Evolutionary conservation across 257 asterid genomes (phyloP), one percentile per base, ranked within the genome.

Genomic region (Nicotiana otophora): DNA sequence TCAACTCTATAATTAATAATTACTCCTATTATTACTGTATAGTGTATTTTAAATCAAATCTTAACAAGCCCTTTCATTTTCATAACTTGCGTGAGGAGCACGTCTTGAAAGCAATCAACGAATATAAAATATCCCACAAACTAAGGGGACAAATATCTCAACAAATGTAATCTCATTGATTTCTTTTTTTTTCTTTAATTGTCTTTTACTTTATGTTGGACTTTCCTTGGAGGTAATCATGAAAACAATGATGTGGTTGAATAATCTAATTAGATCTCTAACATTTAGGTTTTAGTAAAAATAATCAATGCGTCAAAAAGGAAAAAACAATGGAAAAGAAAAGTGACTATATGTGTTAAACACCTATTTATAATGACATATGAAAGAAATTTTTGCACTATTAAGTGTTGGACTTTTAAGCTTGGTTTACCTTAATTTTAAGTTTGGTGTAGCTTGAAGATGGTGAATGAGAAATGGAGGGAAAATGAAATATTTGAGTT

Each of bases 1-100:
- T 74, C 42, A 12, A 42, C 42, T 74, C 60, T 26, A 74, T 74
- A 51, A 74, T 48, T 51, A 51, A 74, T 15, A 74, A 48, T 65
- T 14, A 30, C 5, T 63, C 17, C 9, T 26, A 62, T 62, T 23
- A 23, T 70, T 46, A 48, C 62, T 14, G 4, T 46, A 2, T 51
- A 74, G 62, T 74, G 62, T 74, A 74, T 12, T 23, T 48, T 26
- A 48, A 14, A 74, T 33, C 63, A 31, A 78, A 78, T 33, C 57
- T 78, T 78, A 31, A 55, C 69, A 17, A 78, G 33, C 70, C 31
- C 82, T 78, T 78, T 57, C 69, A 57, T 55, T 78, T 57, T 78
- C 82, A 33, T 57, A 57, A 30, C 34, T 78, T 55, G 53, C 31
- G 69, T 78, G 55, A 28, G 69, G 19, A 10, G 70, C 69, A 31